phyloP scores from a whole-genome alignment of 192 early-diverging fungal genomes.

The Backusella macrospora region DNA sequence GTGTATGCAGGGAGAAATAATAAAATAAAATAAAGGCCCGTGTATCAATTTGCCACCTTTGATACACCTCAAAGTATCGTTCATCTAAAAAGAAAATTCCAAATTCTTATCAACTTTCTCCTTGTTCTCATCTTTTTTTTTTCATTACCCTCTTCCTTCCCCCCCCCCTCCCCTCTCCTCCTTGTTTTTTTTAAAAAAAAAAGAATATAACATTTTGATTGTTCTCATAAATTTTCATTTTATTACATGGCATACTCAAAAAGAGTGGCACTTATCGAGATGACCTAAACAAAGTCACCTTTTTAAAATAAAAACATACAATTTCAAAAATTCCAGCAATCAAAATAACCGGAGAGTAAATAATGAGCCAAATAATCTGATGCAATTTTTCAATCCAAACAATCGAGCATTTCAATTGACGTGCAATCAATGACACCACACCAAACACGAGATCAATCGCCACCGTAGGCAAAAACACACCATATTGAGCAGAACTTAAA shows the following conservation, averaged over 20 bases:
- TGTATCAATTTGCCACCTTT: background rate
- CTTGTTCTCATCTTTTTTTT: background rate
- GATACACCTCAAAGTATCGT: background rate
- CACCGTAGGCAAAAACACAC: conserved; percentile 15
- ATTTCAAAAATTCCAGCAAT: conserved; percentile 19
- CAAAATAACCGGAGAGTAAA: conserved; percentile 30
- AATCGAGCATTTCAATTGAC: background rate
- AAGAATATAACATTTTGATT: background rate
- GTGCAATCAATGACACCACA: background rate
- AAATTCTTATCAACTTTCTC: no score
- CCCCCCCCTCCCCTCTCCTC: no score
- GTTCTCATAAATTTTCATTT: conserved; percentile 69
- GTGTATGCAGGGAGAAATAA: background rate
- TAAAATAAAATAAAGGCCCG: background rate
- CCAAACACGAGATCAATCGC: conserved; percentile 24
- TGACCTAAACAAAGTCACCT: background rate
- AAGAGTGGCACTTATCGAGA: no score
- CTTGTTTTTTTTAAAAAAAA: background rate
- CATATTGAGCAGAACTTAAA: background rate
- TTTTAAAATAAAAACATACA: background rate
- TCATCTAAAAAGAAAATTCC: background rate
- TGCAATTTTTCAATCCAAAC: conserved; percentile 18
- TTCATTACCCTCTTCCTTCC: no score
- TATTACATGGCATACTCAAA: no score
- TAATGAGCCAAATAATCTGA: conserved; percentile 31